Percentiles rank a stretch among this genome's conserved stretches.
Conservation (phyloP, 1,139 yeast genomes). For the Suhomyces kunorum region DNA sequence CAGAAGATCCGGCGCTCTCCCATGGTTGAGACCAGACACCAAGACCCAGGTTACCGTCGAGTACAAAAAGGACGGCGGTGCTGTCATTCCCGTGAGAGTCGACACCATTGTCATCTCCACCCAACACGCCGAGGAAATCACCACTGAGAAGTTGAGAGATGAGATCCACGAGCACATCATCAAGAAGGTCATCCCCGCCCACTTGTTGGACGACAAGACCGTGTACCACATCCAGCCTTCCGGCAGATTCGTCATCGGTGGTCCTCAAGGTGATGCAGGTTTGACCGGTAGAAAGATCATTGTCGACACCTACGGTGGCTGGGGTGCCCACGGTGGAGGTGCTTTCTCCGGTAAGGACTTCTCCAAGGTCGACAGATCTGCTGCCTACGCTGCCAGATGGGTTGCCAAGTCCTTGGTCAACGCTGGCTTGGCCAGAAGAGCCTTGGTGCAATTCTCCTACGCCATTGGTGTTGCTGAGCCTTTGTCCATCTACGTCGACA, state of each 20-base stretch:
- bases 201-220: constrained; percentile 91
- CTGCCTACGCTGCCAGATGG: constrained; percentile 99
- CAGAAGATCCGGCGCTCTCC: constrained; percentile 91
- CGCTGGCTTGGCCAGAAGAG: constrained; percentile 96
- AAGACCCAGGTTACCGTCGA: constrained; percentile 99
- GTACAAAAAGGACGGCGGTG: constrained; percentile 91
- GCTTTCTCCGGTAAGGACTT: constrained; percentile 99
- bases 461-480: constrained; percentile 99
- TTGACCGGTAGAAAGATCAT: constrained; percentile 99
- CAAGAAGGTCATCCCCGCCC: constrained; percentile 88
- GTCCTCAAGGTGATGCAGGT: constrained; percentile 99
- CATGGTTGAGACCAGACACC: constrained; percentile 99
- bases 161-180: constrained; percentile 78
- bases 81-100: constrained; percentile 91
- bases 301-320: constrained; percentile 99
- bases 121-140: constrained; percentile 94
- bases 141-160: constrained; percentile 86
- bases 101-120: constrained; percentile 97
- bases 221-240: constrained; percentile 98
- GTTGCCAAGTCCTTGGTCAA: constrained; percentile 96
- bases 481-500: constrained; percentile 92
- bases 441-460: constrained; percentile 95
- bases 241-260: constrained; percentile 99
- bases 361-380: constrained; percentile 99
- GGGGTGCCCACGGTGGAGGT: constrained; percentile 99